Evolutionary conservation across 352 stramenopile species (phyloP), one percentile per base, ranked within the genome.

Genomic region (Globisporangium cystogenes): DNA sequence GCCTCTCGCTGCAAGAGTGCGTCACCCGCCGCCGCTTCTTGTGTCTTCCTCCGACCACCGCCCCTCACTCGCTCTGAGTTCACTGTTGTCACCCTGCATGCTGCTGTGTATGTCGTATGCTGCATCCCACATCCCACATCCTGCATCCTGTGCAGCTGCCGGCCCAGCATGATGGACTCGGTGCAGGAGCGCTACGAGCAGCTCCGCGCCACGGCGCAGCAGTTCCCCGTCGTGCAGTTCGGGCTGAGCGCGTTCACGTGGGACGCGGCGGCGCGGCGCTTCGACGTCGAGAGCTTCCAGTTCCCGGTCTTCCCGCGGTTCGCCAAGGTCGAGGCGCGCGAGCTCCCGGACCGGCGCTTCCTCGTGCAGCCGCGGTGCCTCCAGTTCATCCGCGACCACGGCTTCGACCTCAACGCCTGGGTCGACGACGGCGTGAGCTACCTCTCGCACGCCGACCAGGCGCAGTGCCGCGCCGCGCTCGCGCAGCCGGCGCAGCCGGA

Each of bases 401-500:
- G 81, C 23, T 92, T 92, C 53, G 81, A 92, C 51, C 58, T 92
- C 15, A 92, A 92, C 59, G 48, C 51, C 6, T 92, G 81, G 81
- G 76, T 92, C 36, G 81, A 92, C 64, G 54, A 70, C 21, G 81
- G 81, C 26, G 76, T 92, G 42, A 68, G 73, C 3, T 84, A 90
- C 53, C 60, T 92, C 35, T 90, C 78, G 3, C 79, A 88, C 42
- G 35, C 51, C 3, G 81, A 89, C 46, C 78, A 89, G 51, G 58
- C 29, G 15, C 42, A 62, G 50, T 57, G 51, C 11, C 53, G 57
- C 33, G 49, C 41, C 5, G 37, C 63, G 29, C 53, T 82, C 6
- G 55, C 55, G 8, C 51, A 40, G 36, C 70, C 71, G 0, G 59
- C 66, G 4, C 47, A 65, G 27, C 71, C 71, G 2, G 63, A 73